Evolutionary conservation across 257 asterid species (phyloP).

Genomic region (Solanum pinnatisectum): DNA sequence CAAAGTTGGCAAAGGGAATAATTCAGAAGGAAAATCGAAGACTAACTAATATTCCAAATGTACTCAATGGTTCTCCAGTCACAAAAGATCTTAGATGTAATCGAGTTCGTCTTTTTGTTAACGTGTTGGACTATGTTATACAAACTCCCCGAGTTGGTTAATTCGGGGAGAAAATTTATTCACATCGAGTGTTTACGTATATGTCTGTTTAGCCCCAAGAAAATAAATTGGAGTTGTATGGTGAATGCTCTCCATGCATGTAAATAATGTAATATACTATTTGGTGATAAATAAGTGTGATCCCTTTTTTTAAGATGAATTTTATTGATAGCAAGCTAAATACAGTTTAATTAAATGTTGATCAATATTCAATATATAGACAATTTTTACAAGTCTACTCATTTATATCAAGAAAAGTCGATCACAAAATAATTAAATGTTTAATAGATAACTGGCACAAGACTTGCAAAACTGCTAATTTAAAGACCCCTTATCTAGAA

Average conservation of each 20-base stretch:
- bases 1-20: background rate
- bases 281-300: background rate
- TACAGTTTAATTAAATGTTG: background rate
- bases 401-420: background rate
- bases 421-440: too few relatives aligned
- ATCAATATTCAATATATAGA: background rate
- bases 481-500: too few relatives aligned
- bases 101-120: background rate
- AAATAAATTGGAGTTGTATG: background rate
- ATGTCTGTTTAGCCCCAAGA: too few relatives aligned
- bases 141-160: background rate
- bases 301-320: background rate
- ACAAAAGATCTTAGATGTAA: background rate
- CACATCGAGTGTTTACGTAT: background rate
- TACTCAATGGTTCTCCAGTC: background rate
- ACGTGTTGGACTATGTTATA: background rate
- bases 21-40: background rate
- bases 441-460: background rate
- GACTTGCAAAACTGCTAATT: background rate
- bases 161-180: background rate
- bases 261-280: background rate
- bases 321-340: background rate
- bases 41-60: background rate
- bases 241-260: background rate
- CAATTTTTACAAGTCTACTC: background rate